Evolutionary conservation across 768 basidiomycete genomes (phyloP), one percentile per base, ranked within the genome.

Genomic region (Rhizopogon roseolus): DNA sequence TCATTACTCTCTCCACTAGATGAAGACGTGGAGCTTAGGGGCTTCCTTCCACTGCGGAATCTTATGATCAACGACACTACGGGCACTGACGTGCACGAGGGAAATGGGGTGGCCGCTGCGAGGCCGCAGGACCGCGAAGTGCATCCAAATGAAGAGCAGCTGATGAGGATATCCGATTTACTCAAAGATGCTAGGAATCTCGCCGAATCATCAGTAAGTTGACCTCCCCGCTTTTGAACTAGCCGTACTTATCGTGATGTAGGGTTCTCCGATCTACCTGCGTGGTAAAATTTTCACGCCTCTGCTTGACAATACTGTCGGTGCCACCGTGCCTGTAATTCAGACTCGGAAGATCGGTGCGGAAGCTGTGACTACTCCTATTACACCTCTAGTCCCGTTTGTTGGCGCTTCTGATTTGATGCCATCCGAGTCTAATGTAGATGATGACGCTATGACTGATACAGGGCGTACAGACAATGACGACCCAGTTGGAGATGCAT

Each of bases 141-240:
- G 1, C 87, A 98, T 72, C 97, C 97, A 7, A 98, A 99, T 61
- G 94, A 90, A 54, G 93, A 96, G 73, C 90, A 95, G 61, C 71
- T 99, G 41, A 95, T 98, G 92, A 79, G 97, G 59, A 89, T 99
- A 54, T 78, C 82, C 43, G 96, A 97, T 70, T 72, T 97, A 40
- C 73, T 94, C 44, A 71, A 77, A 13, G 93, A 97, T 63, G 88
- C 86, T 1, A 76, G 72, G 57, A 67, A 73, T 5, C 66, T 96
- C 22, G 78, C 79, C 25, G 74, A 77, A 53, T 70, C 79, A 52
- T 78, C 84, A 75, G 90, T 89, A 56, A 54, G 68, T 38, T 61
- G 6, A 29, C 55, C 50, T 19, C 29, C 39, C 14, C 5, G 28
- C 16, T 11, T 48, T 27, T 56, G 27, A 44, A 17, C 41, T 55